Evolutionary conservation across 139 green algal species (phyloP).

Genomic region (Tetraselmis striata): DNA sequence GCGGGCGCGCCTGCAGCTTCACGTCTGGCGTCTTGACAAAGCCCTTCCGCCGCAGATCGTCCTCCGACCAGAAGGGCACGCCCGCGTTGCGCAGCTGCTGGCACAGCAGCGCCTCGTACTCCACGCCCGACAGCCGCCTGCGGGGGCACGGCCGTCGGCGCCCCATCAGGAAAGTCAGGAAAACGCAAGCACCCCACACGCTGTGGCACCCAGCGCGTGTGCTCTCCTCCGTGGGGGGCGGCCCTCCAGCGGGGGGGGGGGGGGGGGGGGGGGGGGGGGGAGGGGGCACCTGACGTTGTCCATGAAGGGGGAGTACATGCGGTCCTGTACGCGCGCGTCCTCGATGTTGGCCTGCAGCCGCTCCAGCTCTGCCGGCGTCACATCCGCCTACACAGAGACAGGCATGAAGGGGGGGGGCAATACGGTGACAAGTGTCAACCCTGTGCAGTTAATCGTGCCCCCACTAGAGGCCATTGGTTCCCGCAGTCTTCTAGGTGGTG

Average conservation of each 20-base stretch:
- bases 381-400: background rate
- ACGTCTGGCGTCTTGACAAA: slow-evolving; percentile 83
- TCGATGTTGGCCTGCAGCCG: slow-evolving; percentile 34
- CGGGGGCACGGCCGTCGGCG: slow-evolving; percentile 10
- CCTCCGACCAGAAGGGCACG: slow-evolving; percentile 73
- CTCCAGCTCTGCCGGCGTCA: background rate
- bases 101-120: slow-evolving; percentile 69
- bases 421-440: too few relatives aligned
- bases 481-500: too few relatives aligned
- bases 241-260: background rate
- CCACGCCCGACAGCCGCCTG: slow-evolving; percentile 31
- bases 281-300: slow-evolving; percentile 34
- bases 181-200: background rate
- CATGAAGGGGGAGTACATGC: slow-evolving; percentile 47
- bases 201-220: background rate
- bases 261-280: too few relatives aligned
- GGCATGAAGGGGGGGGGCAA: too few relatives aligned
- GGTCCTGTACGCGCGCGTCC: slow-evolving; percentile 38
- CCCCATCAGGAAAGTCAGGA: slow-evolving; percentile 12
- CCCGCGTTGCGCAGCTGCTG: slow-evolving; percentile 37
- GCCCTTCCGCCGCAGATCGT: slow-evolving; percentile 58
- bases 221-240: background rate
- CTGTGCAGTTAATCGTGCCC: too few relatives aligned
- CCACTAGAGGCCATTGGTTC: too few relatives aligned
- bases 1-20: slow-evolving; percentile 58